phyloP scores from a whole-genome alignment of 805 yeast species.

The Kodamaea jinghongensis region DNA sequence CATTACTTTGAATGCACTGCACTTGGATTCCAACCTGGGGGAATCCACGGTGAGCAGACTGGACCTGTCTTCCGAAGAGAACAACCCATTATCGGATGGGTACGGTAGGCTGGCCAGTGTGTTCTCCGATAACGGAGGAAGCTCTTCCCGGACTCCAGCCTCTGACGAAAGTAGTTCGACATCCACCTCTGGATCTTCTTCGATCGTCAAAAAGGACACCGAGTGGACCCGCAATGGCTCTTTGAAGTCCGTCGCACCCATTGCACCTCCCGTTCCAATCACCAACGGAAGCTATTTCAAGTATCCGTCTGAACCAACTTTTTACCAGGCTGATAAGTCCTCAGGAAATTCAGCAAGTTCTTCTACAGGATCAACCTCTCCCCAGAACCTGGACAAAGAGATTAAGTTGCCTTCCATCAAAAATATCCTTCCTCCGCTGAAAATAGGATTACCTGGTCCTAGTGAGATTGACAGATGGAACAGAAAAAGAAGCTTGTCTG shows the following conservation, averaged over 20 bases:
- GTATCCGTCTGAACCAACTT: conserved; percentile 21
- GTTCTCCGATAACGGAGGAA: conserved; percentile 1
- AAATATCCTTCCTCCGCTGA: conserved; percentile 1
- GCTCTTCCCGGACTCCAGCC: neutral
- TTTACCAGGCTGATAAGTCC: conserved; percentile 2
- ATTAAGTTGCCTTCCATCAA: conserved; percentile 4
- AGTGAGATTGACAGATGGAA: conserved; percentile 9
- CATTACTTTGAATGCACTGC: conserved; percentile 9
- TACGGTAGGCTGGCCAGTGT: neutral
- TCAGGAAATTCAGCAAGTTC: neutral
- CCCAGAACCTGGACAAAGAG: neutral
- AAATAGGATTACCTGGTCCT: conserved; percentile 6
- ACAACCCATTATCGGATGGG: neutral
- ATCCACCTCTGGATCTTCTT: neutral
- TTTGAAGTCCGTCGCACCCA: conserved; percentile 5
- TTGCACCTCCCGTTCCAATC: conserved; percentile 13
- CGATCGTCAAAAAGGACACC: conserved; percentile 1
- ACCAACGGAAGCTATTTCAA: conserved; percentile 15
- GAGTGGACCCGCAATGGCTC: conserved; percentile 9
- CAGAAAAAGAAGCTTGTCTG: neutral
- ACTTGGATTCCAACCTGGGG: neutral
- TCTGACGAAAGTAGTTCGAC: conserved; percentile 1
- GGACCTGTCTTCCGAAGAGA: conserved; percentile 2
- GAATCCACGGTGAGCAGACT: neutral
- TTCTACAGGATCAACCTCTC: conserved; percentile 1